Conservation (phyloP, 148 eudicot genomes). For the Selenicereus undatus region DNA sequence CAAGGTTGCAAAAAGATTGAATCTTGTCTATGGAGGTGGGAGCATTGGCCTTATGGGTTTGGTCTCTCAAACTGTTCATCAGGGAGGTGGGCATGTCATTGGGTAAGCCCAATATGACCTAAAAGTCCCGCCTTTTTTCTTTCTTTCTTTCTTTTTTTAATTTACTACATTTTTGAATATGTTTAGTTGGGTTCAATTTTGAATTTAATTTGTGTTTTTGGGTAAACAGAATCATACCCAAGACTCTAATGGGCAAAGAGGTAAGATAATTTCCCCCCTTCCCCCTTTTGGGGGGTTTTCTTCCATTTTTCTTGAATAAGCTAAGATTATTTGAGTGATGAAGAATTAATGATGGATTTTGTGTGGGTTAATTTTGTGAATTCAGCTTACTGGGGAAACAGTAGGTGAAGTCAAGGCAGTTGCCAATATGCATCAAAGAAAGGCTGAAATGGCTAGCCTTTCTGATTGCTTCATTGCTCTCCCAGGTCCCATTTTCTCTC, state of each 20-base stretch:
- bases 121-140: neutral
- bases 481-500: constrained; percentile 44
- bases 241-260: constrained; percentile 43
- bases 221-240: constrained; percentile 33
- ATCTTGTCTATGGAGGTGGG: constrained; percentile 81
- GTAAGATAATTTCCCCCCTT: constrained; percentile 18
- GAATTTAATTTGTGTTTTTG: neutral
- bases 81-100: constrained; percentile 64
- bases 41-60: constrained; percentile 80
- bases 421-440: constrained; percentile 66
- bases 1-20: constrained; percentile 57
- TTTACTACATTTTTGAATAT: neutral
- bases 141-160: neutral
- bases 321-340: neutral
- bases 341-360: neutral
- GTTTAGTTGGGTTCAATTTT: neutral
- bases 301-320: neutral
- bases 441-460: constrained; percentile 71
- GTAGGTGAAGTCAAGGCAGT: constrained; percentile 59
- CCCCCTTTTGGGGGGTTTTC: neutral
- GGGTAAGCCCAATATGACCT: constrained; percentile 40
- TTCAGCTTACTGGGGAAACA: constrained; percentile 58
- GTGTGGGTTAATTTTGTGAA: neutral
- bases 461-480: constrained; percentile 78
- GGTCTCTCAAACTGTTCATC: constrained; percentile 65